Evolutionary conservation across 2,329 filamentous ascomycete species (phyloP).

Genomic region (Stachybotrys elegans): DNA sequence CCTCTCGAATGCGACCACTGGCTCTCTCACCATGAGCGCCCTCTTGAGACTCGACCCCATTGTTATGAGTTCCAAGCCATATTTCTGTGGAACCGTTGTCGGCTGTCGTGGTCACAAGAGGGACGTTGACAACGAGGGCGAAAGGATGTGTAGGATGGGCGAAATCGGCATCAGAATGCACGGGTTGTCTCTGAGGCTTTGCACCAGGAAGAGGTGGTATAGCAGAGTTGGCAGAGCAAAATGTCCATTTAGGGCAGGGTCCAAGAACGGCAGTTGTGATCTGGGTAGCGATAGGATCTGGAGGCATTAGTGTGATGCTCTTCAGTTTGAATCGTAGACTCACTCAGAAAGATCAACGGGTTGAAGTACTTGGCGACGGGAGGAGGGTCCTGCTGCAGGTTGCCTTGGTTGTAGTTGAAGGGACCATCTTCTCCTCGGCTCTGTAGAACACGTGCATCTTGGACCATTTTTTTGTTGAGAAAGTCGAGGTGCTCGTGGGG

Average conservation of each 20-base stretch:
- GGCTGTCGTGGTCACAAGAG: constrained; percentile 42
- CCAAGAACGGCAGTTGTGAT: constrained; percentile 51
- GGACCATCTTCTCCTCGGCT: constrained; percentile 46
- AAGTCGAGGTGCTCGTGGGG: constrained; percentile 44
- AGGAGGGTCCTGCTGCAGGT: constrained; percentile 57
- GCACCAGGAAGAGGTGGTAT: constrained; percentile 42
- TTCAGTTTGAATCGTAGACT: constrained; percentile 8
- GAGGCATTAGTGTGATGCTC: background rate
- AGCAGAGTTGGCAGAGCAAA: constrained; percentile 53
- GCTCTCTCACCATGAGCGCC: constrained; percentile 45
- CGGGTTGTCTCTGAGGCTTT: constrained; percentile 42
- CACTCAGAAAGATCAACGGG: constrained; percentile 49
- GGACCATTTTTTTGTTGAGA: constrained; percentile 54
- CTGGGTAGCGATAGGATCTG: constrained; percentile 51
- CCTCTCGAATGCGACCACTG: constrained; percentile 42
- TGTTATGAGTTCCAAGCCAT: constrained; percentile 52
- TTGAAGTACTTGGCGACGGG: constrained; percentile 43
- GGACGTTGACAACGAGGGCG: constrained; percentile 49
- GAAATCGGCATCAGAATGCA: constrained; percentile 57
- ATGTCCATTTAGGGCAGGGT: constrained; percentile 49
- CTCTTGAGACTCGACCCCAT: constrained; percentile 35
- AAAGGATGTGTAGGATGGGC: constrained; percentile 49
- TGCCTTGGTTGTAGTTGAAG: constrained; percentile 60
- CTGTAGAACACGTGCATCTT: constrained; percentile 49
- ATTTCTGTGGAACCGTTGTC: constrained; percentile 53